phyloP scores from a whole-genome alignment of 2,329 filamentous ascomycete species.

The Colletotrichum nymphaeae region DNA sequence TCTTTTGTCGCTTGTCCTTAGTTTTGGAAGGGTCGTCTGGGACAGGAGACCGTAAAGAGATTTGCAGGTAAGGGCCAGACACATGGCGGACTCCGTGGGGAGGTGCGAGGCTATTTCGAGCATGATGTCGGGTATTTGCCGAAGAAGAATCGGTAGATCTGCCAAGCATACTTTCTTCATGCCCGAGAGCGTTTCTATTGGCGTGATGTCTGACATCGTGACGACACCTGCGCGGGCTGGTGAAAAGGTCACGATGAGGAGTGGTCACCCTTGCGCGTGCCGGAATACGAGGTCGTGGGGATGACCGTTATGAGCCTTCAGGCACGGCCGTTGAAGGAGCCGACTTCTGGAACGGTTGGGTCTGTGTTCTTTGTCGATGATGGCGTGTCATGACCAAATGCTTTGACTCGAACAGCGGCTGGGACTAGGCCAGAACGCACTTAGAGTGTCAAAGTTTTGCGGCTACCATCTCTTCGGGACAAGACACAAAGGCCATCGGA shows the following conservation, averaged over 20 bases:
- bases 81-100: slow-evolving; percentile 20
- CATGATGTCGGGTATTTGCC: slow-evolving; percentile 23
- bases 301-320: not conserved
- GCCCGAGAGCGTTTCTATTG: not conserved
- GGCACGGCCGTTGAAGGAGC: not conserved
- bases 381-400: not conserved
- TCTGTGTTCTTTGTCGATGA: not conserved
- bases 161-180: not conserved
- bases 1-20: not conserved
- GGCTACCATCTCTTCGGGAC: not conserved
- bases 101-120: slow-evolving; percentile 30
- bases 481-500: not conserved
- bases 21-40: not conserved
- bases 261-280: too few relatives aligned
- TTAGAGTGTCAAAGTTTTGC: not conserved
- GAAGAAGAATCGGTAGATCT: slow-evolving; percentile 2
- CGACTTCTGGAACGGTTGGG: not conserved
- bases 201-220: not conserved
- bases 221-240: not conserved
- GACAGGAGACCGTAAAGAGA: slow-evolving; percentile 26
- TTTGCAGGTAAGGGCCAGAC: slow-evolving; percentile 27
- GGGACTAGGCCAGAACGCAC: not conserved
- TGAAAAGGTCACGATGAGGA: not conserved
- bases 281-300: not conserved
- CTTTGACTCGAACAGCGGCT: not conserved